Conservation (phyloP, 345 rosid genomes). For the Gossypium rotundifolium region DNA sequence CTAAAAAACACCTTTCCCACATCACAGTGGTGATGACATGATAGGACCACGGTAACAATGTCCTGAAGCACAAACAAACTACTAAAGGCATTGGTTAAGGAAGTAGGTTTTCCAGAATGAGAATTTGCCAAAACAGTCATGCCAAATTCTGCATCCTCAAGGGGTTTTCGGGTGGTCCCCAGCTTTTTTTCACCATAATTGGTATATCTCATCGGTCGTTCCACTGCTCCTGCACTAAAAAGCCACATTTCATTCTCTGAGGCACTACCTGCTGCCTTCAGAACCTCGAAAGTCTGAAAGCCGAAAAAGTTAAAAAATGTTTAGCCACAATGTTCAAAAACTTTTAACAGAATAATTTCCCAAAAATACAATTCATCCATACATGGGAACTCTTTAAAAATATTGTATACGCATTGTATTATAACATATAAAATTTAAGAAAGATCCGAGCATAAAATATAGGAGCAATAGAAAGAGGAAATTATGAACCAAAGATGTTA, state of each 20-base stretch:
- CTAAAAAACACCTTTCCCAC: slow-evolving; percentile 54
- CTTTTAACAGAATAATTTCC: neutral
- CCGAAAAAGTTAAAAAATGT: slow-evolving; percentile 6
- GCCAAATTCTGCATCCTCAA: slow-evolving; percentile 36
- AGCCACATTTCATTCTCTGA: slow-evolving; percentile 44
- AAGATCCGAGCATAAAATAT: neutral
- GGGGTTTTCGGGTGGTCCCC: slow-evolving; percentile 11
- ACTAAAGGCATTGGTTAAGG: slow-evolving; percentile 32
- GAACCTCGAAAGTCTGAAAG: slow-evolving; percentile 63
- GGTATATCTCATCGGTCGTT: slow-evolving; percentile 24
- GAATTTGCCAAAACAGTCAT: slow-evolving; percentile 19
- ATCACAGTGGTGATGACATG: slow-evolving; percentile 35
- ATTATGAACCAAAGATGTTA: neutral
- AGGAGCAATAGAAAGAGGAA: neutral
- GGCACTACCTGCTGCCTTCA: slow-evolving; percentile 45
- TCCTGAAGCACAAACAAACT: slow-evolving; percentile 59
- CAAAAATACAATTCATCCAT: neutral
- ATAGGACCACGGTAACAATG: slow-evolving; percentile 32
- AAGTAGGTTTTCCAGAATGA: slow-evolving; percentile 25
- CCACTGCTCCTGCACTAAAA: slow-evolving; percentile 35
- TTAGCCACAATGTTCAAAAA: slow-evolving; percentile 10
- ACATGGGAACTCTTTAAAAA: neutral
- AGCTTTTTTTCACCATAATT: slow-evolving; percentile 24
- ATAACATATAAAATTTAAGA: neutral
- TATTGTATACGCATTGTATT: neutral